Evolutionary conservation across 2,329 filamentous ascomycete genomes (phyloP).

Genomic region (Fusarium multiceps): DNA sequence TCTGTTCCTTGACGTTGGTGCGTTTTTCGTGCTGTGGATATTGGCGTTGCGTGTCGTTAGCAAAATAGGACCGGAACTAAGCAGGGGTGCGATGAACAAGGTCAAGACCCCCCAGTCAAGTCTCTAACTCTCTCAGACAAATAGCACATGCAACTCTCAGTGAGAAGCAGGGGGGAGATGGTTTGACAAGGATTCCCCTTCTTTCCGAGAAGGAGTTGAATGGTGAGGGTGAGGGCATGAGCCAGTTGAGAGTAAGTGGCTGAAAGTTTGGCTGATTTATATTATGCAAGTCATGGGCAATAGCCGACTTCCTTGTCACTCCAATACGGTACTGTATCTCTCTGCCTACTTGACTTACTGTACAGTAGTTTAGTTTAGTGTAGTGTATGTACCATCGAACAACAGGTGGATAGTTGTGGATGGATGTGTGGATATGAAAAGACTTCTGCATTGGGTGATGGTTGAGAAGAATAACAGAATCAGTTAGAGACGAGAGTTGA

Average conservation of each 20-base stretch:
- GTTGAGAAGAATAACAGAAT: not conserved
- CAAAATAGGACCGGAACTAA: conserved; percentile 17
- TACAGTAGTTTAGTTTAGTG: not conserved
- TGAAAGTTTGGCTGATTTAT: conserved; percentile 26
- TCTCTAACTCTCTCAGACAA: conserved; percentile 42
- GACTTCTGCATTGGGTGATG: conserved; percentile 20
- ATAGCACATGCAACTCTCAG: conserved; percentile 10
- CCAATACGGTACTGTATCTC: not conserved
- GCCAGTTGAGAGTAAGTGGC: conserved; percentile 15
- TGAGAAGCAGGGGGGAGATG: not conserved
- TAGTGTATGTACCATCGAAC: not conserved
- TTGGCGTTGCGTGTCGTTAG: conserved; percentile 36
- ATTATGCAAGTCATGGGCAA: conserved; percentile 39
- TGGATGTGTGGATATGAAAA: conserved; percentile 1
- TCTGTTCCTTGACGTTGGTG: conserved; percentile 23
- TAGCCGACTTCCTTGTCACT: not conserved
- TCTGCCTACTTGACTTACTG: not conserved
- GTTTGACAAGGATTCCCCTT: conserved; percentile 1
- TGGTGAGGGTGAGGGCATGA: conserved; percentile 22
- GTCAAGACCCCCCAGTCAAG: conserved; percentile 22
- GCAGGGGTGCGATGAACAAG: conserved; percentile 24
- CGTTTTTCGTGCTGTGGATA: not conserved
- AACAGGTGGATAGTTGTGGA: not conserved
- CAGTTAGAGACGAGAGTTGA: not conserved
- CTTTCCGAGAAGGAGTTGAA: not conserved